phyloP scores from a whole-genome alignment of 164 flowering plant species.

The Piper betle region DNA sequence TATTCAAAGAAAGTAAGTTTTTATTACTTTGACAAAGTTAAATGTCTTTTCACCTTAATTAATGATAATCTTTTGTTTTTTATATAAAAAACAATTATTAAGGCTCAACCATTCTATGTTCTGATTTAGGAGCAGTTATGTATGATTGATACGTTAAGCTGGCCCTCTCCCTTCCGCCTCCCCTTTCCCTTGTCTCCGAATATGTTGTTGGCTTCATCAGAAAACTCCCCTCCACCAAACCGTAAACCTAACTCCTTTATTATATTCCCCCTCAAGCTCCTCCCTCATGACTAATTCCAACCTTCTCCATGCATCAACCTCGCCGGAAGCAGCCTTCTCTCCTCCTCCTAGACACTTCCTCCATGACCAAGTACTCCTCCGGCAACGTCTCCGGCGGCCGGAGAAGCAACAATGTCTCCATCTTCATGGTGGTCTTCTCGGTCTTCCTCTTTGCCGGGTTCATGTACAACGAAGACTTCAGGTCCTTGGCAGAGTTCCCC shows the following conservation, averaged over 20 bases:
- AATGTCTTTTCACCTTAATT: background rate
- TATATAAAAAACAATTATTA: background rate
- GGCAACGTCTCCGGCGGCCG: slow-evolving; percentile 14
- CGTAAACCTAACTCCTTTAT: slow-evolving; percentile 1
- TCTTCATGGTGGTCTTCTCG: slow-evolving; percentile 60
- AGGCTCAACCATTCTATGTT: background rate
- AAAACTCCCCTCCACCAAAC: slow-evolving; percentile 2
- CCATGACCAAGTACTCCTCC: slow-evolving; percentile 39
- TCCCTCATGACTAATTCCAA: background rate
- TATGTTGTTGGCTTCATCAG: background rate
- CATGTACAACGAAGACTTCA: slow-evolving; percentile 94
- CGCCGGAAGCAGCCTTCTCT: slow-evolving; percentile 34
- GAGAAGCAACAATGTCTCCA: slow-evolving; percentile 52
- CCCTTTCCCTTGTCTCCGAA: background rate
- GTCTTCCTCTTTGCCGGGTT: slow-evolving; percentile 70
- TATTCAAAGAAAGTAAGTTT: background rate
- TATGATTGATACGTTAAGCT: background rate
- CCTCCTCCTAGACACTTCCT: slow-evolving; percentile 16
- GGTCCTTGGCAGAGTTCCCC: slow-evolving; percentile 84
- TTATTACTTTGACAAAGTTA: background rate
- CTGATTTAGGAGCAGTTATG: background rate
- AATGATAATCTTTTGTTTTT: background rate
- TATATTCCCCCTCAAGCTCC: background rate
- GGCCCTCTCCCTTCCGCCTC: background rate
- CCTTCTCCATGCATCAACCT: slow-evolving; percentile 34